Percentiles rank a stretch among this genome's conserved stretches.
Evolutionary conservation across 2,329 filamentous ascomycete species (phyloP).

Genomic region (Ceratocystis alfenasii): DNA sequence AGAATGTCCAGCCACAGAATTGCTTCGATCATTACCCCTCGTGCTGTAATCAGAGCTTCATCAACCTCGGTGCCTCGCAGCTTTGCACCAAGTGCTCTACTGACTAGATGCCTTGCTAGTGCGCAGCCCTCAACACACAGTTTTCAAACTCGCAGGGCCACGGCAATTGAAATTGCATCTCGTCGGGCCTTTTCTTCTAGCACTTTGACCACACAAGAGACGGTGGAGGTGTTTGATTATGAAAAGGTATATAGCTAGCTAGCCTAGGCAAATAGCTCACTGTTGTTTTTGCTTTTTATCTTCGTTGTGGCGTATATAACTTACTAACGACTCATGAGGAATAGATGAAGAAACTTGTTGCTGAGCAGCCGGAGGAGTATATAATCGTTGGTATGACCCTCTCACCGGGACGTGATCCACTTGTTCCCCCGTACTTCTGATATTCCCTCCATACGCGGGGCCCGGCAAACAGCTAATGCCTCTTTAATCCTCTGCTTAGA

Average conservation of each 20-base stretch:
- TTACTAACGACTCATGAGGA: neutral
- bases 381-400: constrained; percentile 19
- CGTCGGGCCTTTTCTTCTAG: neutral
- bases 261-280: too few species aligned
- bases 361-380: constrained; percentile 18
- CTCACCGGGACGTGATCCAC: neutral
- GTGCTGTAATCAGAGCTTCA: neutral
- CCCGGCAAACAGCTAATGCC: neutral
- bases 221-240: constrained; percentile 19
- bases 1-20: neutral
- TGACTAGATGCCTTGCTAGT: neutral
- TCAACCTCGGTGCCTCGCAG: neutral
- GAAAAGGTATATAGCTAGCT: constrained; percentile 12
- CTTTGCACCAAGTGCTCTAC: neutral
- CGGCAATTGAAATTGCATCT: neutral
- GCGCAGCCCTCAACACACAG: neutral
- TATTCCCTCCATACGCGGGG: neutral
- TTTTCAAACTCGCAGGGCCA: neutral
- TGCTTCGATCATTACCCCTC: neutral
- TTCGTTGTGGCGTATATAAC: too few species aligned
- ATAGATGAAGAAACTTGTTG: constrained; percentile 17
- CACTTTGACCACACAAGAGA: neutral
- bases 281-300: too few species aligned
- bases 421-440: neutral
- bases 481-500: constrained; percentile 34